A percentile compares a stretch with the other conserved stretches of the same genome.
These are phyloP conservation scores for Lichtheimia corymbifera DNA, from an alignment of 371 early-diverging fungal genomes.

Conservation along the genomic window DNA sequence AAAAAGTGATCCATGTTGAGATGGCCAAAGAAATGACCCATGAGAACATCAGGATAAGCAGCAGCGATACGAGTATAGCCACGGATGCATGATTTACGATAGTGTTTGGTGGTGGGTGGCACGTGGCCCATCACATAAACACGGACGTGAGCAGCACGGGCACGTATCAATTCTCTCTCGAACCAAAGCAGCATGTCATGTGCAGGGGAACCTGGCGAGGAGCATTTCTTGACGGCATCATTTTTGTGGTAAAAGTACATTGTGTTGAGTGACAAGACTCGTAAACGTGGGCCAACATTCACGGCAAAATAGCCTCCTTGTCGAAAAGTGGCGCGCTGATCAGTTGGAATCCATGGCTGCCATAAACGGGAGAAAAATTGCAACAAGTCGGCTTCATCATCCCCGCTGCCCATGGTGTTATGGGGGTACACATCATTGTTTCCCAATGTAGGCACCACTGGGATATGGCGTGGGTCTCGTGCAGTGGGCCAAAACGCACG, in stretches of 20 bases:
- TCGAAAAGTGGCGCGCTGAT: slow-evolving; percentile 63
- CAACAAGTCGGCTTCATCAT: slow-evolving; percentile 20
- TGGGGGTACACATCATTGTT: slow-evolving; percentile 85
- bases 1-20: slow-evolving; percentile 80
- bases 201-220: slow-evolving; percentile 56
- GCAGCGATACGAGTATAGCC: slow-evolving; percentile 63
- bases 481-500: slow-evolving; percentile 34
- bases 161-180: slow-evolving; percentile 55
- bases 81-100: slow-evolving; percentile 60
- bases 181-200: slow-evolving; percentile 70
- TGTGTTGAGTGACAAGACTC: slow-evolving; percentile 16
- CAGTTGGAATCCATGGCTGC: slow-evolving; percentile 59
- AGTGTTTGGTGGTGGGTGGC: slow-evolving; percentile 69
- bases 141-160: slow-evolving; percentile 27
- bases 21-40: slow-evolving; percentile 80
- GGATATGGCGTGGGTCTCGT: slow-evolving; percentile 30
- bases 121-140: slow-evolving; percentile 78
- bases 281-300: slow-evolving; percentile 11
- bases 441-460: slow-evolving; percentile 68
- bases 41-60: slow-evolving; percentile 60
- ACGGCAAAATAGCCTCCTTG: slow-evolving; percentile 40
- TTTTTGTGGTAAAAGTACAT: slow-evolving; percentile 21
- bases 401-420: slow-evolving; percentile 48
- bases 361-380: slow-evolving; percentile 53
- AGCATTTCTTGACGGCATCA: slow-evolving; percentile 13